These are phyloP conservation scores for Phytopythium mirpurense DNA, from an alignment of 352 stramenopile genomes.

Conservation along the genomic window DNA sequence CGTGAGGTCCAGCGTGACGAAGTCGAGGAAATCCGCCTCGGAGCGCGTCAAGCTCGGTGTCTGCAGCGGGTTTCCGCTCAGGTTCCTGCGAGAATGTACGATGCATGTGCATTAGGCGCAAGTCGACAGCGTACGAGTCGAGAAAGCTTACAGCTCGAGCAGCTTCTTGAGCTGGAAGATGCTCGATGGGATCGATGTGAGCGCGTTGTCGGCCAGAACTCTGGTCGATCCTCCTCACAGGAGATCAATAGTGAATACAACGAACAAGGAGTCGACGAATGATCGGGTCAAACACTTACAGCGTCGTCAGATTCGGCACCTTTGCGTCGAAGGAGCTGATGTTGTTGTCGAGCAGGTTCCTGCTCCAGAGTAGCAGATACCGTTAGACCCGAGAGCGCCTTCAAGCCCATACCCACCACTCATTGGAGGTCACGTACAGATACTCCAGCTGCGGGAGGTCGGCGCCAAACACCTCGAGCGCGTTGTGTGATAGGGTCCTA, in stretches of 20 bases:
- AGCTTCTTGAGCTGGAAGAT: neutral
- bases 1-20: neutral
- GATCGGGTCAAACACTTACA: neutral
- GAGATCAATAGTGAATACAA: neutral
- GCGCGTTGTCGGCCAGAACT: neutral
- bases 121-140: neutral
- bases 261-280: neutral
- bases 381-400: neutral
- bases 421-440: neutral
- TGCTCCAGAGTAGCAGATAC: neutral
- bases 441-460: neutral
- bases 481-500: neutral
- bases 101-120: neutral
- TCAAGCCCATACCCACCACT: neutral
- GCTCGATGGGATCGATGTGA: neutral
- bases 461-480: neutral
- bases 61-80: neutral
- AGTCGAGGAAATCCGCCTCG: neutral
- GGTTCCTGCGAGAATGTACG: neutral
- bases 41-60: neutral
- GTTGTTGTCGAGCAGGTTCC: neutral
- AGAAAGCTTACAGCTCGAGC: neutral
- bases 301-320: neutral
- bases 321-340: neutral
- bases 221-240: neutral